Conservation (phyloP, 2,329 filamentous ascomycete species). For the Trichoderma hamatum region DNA sequence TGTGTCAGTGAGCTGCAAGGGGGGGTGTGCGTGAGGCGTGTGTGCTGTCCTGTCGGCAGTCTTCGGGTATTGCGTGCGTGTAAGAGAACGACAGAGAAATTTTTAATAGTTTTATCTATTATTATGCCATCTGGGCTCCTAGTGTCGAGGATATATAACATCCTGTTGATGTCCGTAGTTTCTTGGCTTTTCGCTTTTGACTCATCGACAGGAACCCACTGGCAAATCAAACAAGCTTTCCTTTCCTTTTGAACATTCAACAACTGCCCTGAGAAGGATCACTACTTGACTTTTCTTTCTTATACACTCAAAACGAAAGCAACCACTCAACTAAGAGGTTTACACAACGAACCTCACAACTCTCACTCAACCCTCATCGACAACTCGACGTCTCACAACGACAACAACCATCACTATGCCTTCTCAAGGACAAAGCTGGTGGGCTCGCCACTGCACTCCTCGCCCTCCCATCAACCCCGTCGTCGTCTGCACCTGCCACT, state of each 20-base stretch:
- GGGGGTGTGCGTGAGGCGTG: background rate
- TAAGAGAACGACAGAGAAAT: background rate
- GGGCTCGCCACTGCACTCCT: conserved; percentile 46
- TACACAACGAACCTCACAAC: background rate
- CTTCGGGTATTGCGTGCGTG: conserved; percentile 14
- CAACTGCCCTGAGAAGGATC: background rate
- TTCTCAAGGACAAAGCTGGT: conserved; percentile 43
- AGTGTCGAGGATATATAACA: conserved; percentile 1
- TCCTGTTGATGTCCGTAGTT: background rate
- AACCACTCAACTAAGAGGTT: background rate
- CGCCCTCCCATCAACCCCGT: conserved; percentile 42
- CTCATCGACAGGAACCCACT: background rate
- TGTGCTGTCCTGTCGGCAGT: conserved; percentile 5
- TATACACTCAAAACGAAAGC: background rate
- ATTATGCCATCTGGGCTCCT: background rate
- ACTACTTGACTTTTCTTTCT: background rate
- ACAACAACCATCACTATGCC: conserved; percentile 35
- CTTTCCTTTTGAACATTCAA: background rate
- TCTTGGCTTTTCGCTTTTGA: background rate
- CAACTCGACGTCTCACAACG: background rate
- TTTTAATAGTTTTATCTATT: background rate
- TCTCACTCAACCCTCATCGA: background rate
- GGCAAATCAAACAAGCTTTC: background rate
- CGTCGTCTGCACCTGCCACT: conserved; percentile 43
- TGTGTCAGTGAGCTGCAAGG: background rate